Evolutionary conservation across 129 eudicot genomes (phyloP).

Genomic region (Chrysanthemum lavandulifolium): DNA sequence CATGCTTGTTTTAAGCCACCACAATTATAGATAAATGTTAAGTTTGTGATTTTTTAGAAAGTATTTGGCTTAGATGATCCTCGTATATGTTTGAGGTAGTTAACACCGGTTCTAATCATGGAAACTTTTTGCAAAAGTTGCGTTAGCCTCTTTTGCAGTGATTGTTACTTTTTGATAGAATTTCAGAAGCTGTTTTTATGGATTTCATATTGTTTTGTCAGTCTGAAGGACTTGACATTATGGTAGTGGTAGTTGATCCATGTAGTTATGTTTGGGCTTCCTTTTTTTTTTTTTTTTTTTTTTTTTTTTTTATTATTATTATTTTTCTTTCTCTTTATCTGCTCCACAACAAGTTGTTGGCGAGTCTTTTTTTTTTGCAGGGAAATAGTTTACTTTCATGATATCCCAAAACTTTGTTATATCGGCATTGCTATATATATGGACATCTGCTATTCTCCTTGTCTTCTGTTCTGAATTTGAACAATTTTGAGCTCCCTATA

Average conservation of each 20-base stretch:
- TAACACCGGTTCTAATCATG: slow-evolving; percentile 6
- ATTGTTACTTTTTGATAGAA: slow-evolving; percentile 6
- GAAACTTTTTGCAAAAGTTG: slow-evolving; percentile 11
- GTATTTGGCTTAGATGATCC: slow-evolving; percentile 1
- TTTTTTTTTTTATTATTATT: no score
- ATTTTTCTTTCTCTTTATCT: neutral
- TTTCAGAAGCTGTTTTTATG: neutral
- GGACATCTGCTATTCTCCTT: neutral
- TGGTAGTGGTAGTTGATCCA: neutral
- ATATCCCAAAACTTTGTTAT: neutral
- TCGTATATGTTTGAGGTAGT: neutral
- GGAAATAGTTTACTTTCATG: neutral
- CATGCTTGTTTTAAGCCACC: neutral
- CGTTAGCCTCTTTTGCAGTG: slow-evolving; percentile 9
- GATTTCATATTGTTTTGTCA: neutral
- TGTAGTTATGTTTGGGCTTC: neutral
- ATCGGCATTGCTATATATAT: neutral
- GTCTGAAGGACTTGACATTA: neutral
- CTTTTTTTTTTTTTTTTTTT: no score
- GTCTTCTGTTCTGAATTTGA: neutral
- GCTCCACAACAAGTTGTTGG: neutral
- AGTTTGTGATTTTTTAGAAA: neutral
- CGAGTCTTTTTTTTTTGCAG: neutral
- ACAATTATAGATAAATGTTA: slow-evolving; percentile 5
- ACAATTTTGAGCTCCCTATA: neutral